These are phyloP conservation scores for Hylodesmum podocarpum DNA, from an alignment of 306 rosid species.

Conservation along the genomic window DNA sequence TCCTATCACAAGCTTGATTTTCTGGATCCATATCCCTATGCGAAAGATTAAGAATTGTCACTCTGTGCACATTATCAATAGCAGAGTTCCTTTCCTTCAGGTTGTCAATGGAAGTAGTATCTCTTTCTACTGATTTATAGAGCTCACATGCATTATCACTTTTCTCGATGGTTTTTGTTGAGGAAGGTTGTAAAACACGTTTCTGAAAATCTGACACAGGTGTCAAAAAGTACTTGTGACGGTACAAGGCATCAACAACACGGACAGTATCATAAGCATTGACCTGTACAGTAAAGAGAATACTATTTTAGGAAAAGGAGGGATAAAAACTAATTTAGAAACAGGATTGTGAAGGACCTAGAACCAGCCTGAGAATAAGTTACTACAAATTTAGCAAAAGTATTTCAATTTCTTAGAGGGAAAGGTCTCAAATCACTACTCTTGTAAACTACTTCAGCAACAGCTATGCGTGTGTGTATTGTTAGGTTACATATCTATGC, in stretches of 20 bases:
- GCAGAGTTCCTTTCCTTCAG: conserved; percentile 34
- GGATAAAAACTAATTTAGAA: conserved; percentile 10
- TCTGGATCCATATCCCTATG: conserved; percentile 40
- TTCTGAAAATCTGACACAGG: conserved; percentile 38
- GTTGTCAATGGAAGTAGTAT: conserved; percentile 27
- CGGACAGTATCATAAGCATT: conserved; percentile 77
- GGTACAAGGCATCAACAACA: conserved; percentile 68
- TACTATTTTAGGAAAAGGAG: not conserved
- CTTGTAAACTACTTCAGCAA: conserved; percentile 10
- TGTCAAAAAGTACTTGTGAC: conserved; percentile 77
- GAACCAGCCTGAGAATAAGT: conserved; percentile 8
- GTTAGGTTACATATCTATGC: too few species aligned
- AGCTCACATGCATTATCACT: conserved; percentile 29
- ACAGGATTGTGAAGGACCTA: conserved; percentile 11
- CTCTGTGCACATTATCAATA: conserved; percentile 60
- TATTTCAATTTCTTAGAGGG: not conserved
- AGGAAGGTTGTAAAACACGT: conserved; percentile 45
- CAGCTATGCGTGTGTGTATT: too few species aligned
- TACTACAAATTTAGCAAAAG: conserved; percentile 4
- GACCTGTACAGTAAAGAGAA: conserved; percentile 53
- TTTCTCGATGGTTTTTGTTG: conserved; percentile 35
- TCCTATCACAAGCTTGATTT: conserved; percentile 39
- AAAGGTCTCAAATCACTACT: conserved; percentile 9
- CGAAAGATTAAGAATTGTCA: conserved; percentile 82
- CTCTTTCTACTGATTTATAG: conserved; percentile 24